Evolutionary conservation across 2,329 filamentous ascomycete genomes (phyloP).

Genomic region (Pyricularia grisea): DNA sequence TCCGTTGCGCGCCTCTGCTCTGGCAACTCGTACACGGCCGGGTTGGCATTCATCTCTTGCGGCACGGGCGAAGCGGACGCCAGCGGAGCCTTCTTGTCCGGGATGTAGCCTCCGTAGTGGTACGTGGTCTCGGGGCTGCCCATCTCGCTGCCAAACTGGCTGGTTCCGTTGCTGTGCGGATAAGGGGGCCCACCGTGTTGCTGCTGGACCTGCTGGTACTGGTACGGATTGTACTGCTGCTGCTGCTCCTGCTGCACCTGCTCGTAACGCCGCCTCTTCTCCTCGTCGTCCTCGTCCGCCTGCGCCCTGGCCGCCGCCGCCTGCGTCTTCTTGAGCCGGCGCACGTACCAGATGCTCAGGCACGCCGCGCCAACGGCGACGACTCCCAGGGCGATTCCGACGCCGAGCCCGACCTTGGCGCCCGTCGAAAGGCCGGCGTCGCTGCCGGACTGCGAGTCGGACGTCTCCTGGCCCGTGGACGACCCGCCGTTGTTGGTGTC

Average conservation of each 20-base stretch:
- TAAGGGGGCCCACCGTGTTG: neutral
- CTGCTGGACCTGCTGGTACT: neutral
- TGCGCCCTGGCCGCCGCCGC: conserved; percentile 7
- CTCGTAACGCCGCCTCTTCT: conserved; percentile 4
- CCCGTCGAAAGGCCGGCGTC: conserved; percentile 19
- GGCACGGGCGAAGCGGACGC: conserved; percentile 6
- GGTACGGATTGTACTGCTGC: neutral
- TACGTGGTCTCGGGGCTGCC: neutral
- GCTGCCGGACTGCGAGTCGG: neutral
- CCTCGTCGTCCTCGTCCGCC: conserved; percentile 10
- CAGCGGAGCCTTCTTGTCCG: conserved; percentile 5
- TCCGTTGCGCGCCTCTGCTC: conserved; percentile 1
- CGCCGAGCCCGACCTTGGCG: conserved; percentile 24
- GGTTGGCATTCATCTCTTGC: conserved; percentile 1
- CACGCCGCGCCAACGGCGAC: conserved; percentile 19
- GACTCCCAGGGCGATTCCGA: conserved; percentile 23
- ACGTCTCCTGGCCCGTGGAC: conserved; percentile 2
- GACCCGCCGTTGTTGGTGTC: neutral
- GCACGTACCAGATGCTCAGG: conserved; percentile 17
- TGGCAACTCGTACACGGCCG: neutral
- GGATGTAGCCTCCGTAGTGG: conserved; percentile 2
- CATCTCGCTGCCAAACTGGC: neutral
- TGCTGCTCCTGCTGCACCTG: conserved; percentile 3
- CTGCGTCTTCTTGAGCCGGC: conserved; percentile 14
- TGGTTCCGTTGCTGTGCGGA: neutral